phyloP scores from a whole-genome alignment of 768 basidiomycete species.

The Lanmaoa pseudosensibilis region DNA sequence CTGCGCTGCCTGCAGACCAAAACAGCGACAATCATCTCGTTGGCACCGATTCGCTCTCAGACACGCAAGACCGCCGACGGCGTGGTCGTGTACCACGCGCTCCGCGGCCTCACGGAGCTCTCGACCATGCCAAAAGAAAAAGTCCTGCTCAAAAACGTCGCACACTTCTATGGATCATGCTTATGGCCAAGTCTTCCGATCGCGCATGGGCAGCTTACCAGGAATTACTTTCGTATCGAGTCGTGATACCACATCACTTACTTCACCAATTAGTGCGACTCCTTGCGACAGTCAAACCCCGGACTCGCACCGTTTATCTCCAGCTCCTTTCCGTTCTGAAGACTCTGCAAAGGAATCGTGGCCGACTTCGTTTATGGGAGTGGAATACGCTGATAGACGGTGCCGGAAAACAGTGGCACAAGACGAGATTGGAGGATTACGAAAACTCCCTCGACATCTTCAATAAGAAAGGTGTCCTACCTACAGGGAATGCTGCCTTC shows the following conservation, averaged over 20 bases:
- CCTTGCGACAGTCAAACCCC: constrained; percentile 52
- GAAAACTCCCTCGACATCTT: constrained; percentile 58
- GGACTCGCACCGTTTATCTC: constrained; percentile 59
- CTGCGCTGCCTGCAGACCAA: background rate
- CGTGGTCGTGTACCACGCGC: background rate
- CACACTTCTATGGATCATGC: constrained; percentile 34
- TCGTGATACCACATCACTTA: constrained; percentile 36
- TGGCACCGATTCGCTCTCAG: constrained; percentile 4
- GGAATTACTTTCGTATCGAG: constrained; percentile 28
- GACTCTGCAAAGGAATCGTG: constrained; percentile 55
- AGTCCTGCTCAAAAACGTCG: constrained; percentile 20
- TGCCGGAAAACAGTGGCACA: constrained; percentile 66
- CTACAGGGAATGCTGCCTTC: background rate
- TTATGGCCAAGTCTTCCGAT: constrained; percentile 30
- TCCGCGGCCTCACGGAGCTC: background rate
- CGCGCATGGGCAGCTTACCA: constrained; percentile 49
- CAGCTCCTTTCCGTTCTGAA: constrained; percentile 69
- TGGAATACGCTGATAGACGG: constrained; percentile 76
- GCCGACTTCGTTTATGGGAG: constrained; percentile 57
- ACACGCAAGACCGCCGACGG: constrained; percentile 9
- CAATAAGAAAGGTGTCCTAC: constrained; percentile 53
- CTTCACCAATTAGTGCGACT: constrained; percentile 64
- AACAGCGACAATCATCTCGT: constrained; percentile 2
- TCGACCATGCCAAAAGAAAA: constrained; percentile 13
- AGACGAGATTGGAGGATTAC: constrained; percentile 57